These are phyloP conservation scores for Xylariaceae sp. DNA, from an alignment of 2,329 filamentous ascomycete genomes.

Conservation along the genomic window DNA sequence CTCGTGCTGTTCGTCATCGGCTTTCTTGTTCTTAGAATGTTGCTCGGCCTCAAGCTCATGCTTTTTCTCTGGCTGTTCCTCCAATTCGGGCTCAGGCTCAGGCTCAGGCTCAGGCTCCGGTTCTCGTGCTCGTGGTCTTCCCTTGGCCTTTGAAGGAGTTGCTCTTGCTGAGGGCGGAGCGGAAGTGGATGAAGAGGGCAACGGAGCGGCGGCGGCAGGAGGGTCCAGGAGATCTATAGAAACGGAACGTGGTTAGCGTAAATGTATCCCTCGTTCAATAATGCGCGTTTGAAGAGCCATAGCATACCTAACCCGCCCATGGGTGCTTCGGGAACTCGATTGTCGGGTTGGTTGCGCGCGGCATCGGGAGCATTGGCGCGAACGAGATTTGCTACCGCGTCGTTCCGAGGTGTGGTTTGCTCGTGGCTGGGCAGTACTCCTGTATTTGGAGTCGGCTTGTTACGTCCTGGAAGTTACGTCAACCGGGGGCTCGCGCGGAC, in stretches of 20 bases:
- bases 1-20: conserved; percentile 26
- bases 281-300: not conserved
- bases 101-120: conserved; percentile 28
- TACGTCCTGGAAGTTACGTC: too few relatives aligned
- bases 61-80: not conserved
- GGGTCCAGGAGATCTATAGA: too few relatives aligned
- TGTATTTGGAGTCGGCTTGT: too few relatives aligned
- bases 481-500: too few relatives aligned
- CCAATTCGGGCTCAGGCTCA: conserved; percentile 21
- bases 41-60: not conserved
- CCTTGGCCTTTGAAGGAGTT: conserved; percentile 26
- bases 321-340: too few relatives aligned
- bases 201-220: too few relatives aligned
- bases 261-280: not conserved
- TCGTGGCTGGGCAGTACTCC: too few relatives aligned
- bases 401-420: conserved; percentile 11
- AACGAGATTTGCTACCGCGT: conserved; percentile 14
- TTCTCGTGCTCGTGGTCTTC: conserved; percentile 21
- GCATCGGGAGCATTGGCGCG: conserved; percentile 20
- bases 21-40: conserved; percentile 6
- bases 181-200: too few relatives aligned
- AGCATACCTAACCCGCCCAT: too few relatives aligned
- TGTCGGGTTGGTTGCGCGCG: conserved; percentile 8
- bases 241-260: conserved; percentile 18
- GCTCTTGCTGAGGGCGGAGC: conserved; percentile 22